Evolutionary conservation across 2,329 filamentous ascomycete genomes (phyloP).

Genomic region (Xylariales sp.): DNA sequence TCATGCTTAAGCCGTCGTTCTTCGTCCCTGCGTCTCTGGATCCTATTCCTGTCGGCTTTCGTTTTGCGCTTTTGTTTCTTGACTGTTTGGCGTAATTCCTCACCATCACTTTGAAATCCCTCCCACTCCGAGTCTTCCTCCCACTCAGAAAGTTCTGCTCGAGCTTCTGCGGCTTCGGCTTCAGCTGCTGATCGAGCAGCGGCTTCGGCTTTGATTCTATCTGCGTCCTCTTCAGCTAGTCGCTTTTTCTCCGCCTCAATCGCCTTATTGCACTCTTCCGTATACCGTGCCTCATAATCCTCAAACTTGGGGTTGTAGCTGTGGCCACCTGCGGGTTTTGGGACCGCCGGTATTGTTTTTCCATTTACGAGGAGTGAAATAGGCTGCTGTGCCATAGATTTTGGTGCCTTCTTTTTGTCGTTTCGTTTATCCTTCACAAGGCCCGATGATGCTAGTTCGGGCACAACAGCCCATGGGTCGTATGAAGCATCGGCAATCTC

Average conservation of each 20-base stretch:
- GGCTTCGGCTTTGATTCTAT: conserved; percentile 74
- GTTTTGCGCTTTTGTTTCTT: conserved; percentile 90
- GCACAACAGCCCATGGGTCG: conserved; percentile 78
- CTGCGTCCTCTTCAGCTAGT: conserved; percentile 73
- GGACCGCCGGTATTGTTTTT: conserved; percentile 81
- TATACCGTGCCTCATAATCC: conserved; percentile 84
- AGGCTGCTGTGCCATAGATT: conserved; percentile 79
- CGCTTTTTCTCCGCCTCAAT: conserved; percentile 83
- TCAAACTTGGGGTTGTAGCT: conserved; percentile 93
- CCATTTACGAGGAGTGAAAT: conserved; percentile 86
- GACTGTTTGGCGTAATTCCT: conserved; percentile 71
- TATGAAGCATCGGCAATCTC: conserved; percentile 72
- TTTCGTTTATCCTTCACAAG: conserved; percentile 53
- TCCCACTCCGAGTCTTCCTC: conserved; percentile 95
- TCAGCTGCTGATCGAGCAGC: conserved; percentile 76
- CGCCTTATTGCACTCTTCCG: conserved; percentile 80
- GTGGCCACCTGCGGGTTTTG: conserved; percentile 81
- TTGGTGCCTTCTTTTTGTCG: conserved; percentile 75
- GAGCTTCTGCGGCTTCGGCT: conserved; percentile 78
- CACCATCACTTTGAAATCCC: conserved; percentile 83
- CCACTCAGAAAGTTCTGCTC: conserved; percentile 74
- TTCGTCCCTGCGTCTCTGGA: conserved; percentile 87
- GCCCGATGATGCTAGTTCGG: conserved; percentile 48
- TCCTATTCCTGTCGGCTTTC: conserved; percentile 85
- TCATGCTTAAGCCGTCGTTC: conserved; percentile 82